These are phyloP conservation scores for Scutellaria galericulata DNA, from an alignment of 257 asterid species.

Conservation along the genomic window DNA sequence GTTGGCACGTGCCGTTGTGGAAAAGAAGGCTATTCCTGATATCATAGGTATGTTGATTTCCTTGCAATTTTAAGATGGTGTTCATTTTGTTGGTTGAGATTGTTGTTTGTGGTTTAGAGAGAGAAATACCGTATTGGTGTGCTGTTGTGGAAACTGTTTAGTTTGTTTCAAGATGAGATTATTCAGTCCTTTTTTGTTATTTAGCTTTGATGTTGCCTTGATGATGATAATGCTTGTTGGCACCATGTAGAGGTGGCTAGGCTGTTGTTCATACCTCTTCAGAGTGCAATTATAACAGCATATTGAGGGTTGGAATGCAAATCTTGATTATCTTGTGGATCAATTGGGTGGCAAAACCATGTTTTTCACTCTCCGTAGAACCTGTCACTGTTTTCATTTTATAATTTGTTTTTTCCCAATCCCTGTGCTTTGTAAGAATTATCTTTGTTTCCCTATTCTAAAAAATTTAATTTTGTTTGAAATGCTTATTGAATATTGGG, in stretches of 20 bases:
- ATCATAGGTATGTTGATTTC: slow-evolving; percentile 60
- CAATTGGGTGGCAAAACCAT: too few species aligned
- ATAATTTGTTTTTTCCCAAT: too few species aligned
- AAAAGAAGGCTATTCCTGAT: slow-evolving; percentile 83
- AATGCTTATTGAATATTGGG: not conserved
- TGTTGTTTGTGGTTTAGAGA: slow-evolving; percentile 4
- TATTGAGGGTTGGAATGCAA: slow-evolving; percentile 1
- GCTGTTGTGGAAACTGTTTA: not conserved
- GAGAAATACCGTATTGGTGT: slow-evolving; percentile 1
- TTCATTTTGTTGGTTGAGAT: slow-evolving; percentile 18
- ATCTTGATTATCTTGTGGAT: not conserved
- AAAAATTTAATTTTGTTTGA: too few species aligned
- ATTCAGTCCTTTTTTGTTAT: not conserved
- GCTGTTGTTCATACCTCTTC: not conserved
- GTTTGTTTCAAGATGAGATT: slow-evolving; percentile 17
- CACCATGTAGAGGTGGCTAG: too few species aligned
- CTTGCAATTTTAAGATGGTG: not conserved
- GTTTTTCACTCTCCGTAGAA: too few species aligned
- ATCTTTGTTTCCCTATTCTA: too few species aligned
- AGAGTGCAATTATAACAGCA: slow-evolving; percentile 1
- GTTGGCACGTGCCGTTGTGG: slow-evolving; percentile 69
- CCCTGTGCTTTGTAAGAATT: too few species aligned
- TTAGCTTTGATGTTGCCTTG: too few species aligned
- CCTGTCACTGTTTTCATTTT: too few species aligned
- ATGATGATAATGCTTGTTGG: too few species aligned